Evolutionary conservation across 2,329 filamentous ascomycete genomes (phyloP).

Genomic region (Pseudocercospora fuligena): DNA sequence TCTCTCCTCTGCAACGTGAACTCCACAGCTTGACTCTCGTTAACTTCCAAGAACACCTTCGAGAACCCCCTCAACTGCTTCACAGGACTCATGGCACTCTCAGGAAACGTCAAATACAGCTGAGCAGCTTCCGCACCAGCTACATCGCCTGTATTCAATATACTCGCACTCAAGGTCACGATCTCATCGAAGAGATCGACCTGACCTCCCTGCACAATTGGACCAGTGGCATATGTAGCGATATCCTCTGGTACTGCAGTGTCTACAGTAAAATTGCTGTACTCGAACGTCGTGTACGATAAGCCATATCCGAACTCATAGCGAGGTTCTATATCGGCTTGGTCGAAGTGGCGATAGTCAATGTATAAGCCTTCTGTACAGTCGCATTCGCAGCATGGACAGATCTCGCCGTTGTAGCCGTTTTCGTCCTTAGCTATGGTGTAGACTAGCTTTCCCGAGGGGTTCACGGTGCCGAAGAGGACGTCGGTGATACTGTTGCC

Average conservation of each 20-base stretch:
- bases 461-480: slow-evolving; percentile 81
- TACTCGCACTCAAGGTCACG: slow-evolving; percentile 68
- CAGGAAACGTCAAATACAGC: slow-evolving; percentile 73
- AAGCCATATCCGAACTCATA: slow-evolving; percentile 73
- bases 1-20: slow-evolving; percentile 74
- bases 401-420: slow-evolving; percentile 28
- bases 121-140: slow-evolving; percentile 75
- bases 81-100: slow-evolving; percentile 69
- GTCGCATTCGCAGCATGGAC: not conserved
- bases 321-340: slow-evolving; percentile 66
- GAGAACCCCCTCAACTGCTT: slow-evolving; percentile 72
- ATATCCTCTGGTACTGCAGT: slow-evolving; percentile 66
- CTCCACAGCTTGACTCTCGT: slow-evolving; percentile 67
- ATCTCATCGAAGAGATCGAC: slow-evolving; percentile 69
- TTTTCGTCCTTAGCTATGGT: slow-evolving; percentile 34
- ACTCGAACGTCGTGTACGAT: slow-evolving; percentile 78
- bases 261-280: slow-evolving; percentile 64
- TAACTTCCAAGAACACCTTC: slow-evolving; percentile 71
- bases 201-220: slow-evolving; percentile 62
- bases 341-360: slow-evolving; percentile 78
- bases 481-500: slow-evolving; percentile 80
- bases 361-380: slow-evolving; percentile 81
- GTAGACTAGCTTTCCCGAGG: slow-evolving; percentile 63
- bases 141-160: slow-evolving; percentile 71
- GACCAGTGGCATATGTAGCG: slow-evolving; percentile 65